Percentiles rank a stretch among this genome's conserved stretches.
phyloP scores from a whole-genome alignment of 371 early-diverging fungal genomes.

The Dentiscutata heterogama region DNA sequence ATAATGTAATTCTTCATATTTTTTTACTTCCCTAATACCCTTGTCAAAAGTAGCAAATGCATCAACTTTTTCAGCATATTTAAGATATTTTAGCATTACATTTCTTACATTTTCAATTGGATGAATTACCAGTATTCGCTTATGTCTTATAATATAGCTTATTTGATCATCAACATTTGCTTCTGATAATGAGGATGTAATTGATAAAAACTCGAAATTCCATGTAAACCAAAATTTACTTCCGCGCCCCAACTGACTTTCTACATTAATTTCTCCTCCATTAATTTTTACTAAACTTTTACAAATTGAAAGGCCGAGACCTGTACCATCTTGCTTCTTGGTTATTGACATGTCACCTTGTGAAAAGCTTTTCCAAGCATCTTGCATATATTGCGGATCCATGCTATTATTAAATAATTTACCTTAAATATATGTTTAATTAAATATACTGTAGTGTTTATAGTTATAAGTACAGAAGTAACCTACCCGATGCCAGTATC shows the following conservation, averaged over 20 bases:
- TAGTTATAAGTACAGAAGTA: neutral
- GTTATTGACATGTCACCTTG: constrained; percentile 8
- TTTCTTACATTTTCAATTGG: constrained; percentile 38
- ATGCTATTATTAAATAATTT: constrained; percentile 46
- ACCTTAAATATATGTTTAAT: too few species aligned
- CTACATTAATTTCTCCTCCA: too few species aligned
- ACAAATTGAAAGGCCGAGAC: constrained; percentile 50
- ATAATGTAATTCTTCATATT: too few species aligned
- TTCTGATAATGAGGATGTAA: neutral
- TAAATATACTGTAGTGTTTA: neutral
- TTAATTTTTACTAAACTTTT: too few species aligned
- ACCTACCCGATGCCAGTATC: constrained; percentile 46
- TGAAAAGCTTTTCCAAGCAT: constrained; percentile 46
- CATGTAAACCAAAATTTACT: constrained; percentile 57
- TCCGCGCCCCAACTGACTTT: constrained; percentile 48
- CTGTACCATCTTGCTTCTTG: constrained; percentile 55
- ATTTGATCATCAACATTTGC: neutral
- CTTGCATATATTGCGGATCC: constrained; percentile 53
- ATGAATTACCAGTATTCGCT: neutral
- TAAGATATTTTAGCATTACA: too few species aligned
- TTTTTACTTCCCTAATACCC: too few species aligned
- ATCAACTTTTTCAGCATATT: too few species aligned
- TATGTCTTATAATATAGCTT: neutral
- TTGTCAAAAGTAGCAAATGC: too few species aligned
- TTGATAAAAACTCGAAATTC: constrained; percentile 45